Evolutionary conservation across 2,329 filamentous ascomycete genomes (phyloP).

Genomic region (Hypoxylon sp.): DNA sequence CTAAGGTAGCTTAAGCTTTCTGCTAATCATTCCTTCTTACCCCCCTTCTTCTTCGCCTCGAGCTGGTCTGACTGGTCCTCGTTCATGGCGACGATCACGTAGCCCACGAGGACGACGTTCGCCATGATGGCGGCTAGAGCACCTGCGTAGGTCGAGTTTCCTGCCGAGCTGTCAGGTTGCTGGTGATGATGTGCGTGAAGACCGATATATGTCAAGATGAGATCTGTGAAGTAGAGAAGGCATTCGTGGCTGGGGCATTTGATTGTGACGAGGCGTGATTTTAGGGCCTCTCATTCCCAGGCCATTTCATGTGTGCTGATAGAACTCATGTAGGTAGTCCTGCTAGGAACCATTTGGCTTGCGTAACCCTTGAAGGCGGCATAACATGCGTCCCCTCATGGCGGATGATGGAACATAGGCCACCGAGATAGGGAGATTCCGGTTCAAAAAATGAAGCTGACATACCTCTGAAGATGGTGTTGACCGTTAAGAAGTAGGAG

Average conservation of each 20-base stretch:
- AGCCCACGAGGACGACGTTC: conserved; percentile 89
- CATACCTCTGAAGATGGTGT: conserved; percentile 79
- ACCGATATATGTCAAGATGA: not conserved
- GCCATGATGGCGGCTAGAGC: conserved; percentile 86
- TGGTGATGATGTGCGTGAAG: not conserved
- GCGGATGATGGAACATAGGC: not conserved
- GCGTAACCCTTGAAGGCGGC: not conserved
- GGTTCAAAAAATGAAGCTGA: conserved; percentile 13
- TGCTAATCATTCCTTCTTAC: conserved; percentile 55
- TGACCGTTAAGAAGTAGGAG: conserved; percentile 84
- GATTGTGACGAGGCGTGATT: too few relatives aligned
- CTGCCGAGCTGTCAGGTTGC: conserved; percentile 54
- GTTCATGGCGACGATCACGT: conserved; percentile 88
- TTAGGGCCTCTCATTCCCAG: not conserved
- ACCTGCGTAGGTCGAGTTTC: conserved; percentile 88
- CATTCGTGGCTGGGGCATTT: too few relatives aligned
- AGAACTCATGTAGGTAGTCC: not conserved
- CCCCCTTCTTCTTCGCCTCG: conserved; percentile 53
- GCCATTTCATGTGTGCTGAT: not conserved
- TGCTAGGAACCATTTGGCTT: not conserved
- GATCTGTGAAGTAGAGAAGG: not conserved
- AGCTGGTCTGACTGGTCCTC: conserved; percentile 72
- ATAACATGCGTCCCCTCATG: not conserved
- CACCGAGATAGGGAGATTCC: not conserved
- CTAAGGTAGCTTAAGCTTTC: conserved; percentile 1